Evolutionary conservation across 495 filamentous ascomycete species (phyloP), one percentile per base, ranked within the genome.

Genomic region (Penicillium daleae): DNA sequence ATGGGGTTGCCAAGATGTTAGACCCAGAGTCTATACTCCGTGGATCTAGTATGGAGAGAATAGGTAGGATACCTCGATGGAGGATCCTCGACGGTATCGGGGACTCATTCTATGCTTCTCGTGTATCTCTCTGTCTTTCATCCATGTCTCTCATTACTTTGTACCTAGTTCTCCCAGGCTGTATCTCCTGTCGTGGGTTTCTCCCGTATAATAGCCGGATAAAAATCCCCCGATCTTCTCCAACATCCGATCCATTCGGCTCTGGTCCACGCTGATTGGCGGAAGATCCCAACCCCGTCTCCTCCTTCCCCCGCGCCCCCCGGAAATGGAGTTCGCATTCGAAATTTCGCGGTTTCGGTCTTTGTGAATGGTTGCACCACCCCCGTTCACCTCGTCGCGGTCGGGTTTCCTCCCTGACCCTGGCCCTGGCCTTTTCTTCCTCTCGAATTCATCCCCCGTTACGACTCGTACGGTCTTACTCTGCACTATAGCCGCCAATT

Each of bases 181-280:
- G n/a, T n/a, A n/a, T n/a, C n/a, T n/a, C n/a, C n/a, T n/a, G n/a
- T n/a, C n/a, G n/a, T n/a, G n/a, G n/a, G n/a, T n/a, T n/a, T n/a
- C n/a, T n/a, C n/a, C n/a, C n/a, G n/a, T n/a, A 42, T 1, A 42
- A 8, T 46, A 46, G 12, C 42, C 42, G 42, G 42, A 46, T 46
- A 22, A 46, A 46, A 46, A 22, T 46, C 42, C 42, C 32, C 32
- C 32, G 5, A 33, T 1, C 1, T 3, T 39, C 35, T 12, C 35
- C 35, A 17, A 39, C 17, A 39, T 39, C 35, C 35, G 35, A 39
- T 39, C 35, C 17, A 9, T 44, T n/a, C n/a, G n/a, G n/a, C n/a
- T n/a, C n/a, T n/a, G n/a, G n/a, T n/a, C 22, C 22, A 0, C 27
- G 24, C 19, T 75, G 65, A 79, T 79, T 79, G 76, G 76, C 72